Conservation (phyloP, 148 eudicot species). For the Beta vulgaris region DNA sequence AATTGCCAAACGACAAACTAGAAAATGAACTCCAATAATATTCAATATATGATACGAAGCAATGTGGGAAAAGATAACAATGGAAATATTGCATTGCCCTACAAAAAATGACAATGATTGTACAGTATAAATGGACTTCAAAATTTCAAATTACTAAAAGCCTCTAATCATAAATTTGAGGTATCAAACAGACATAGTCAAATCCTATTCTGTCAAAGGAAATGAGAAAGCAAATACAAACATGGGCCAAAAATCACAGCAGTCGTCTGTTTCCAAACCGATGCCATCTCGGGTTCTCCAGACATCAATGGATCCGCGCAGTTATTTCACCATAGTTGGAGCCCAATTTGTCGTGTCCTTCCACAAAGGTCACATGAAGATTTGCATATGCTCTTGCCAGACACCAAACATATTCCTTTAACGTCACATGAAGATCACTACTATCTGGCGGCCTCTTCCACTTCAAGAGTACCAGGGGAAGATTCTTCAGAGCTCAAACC, state of each 20-base stretch:
- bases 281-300: not conserved
- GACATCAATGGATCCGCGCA: not conserved
- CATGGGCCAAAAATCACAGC: not conserved
- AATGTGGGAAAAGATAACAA: not conserved
- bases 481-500: conserved; percentile 45
- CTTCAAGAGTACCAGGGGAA: conserved; percentile 1
- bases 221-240: conserved; percentile 8
- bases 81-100: conserved; percentile 10
- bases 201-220: conserved; percentile 1
- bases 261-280: not conserved
- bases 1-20: not conserved
- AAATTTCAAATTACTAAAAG: not conserved
- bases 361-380: not conserved
- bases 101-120: not conserved
- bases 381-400: not conserved
- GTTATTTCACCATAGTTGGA: not conserved
- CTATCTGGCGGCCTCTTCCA: conserved; percentile 17
- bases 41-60: not conserved
- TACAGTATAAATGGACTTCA: not conserved
- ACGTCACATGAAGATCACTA: not conserved
- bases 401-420: not conserved
- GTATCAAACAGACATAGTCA: not conserved
- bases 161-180: conserved; percentile 4
- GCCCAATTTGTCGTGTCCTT: not conserved
- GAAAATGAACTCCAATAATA: not conserved